Conservation (phyloP, 371 early-diverging fungal genomes). For the Actinomortierella wolfii region DNA sequence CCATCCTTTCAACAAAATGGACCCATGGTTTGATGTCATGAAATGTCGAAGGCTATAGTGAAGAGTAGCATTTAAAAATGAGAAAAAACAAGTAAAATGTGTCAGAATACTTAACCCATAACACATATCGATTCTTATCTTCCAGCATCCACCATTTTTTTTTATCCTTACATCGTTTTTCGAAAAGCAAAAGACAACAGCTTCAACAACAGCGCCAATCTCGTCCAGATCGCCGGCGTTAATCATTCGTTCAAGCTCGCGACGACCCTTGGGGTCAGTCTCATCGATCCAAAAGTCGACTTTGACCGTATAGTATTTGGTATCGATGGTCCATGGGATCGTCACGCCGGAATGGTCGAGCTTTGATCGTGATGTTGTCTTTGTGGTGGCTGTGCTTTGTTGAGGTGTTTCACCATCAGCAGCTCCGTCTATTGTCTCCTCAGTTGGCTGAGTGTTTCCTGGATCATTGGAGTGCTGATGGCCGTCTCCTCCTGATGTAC, state of each 20-base stretch:
- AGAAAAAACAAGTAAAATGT: neutral
- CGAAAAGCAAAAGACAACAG: constrained; percentile 67
- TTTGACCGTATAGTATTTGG: constrained; percentile 75
- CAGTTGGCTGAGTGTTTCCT: too few species aligned
- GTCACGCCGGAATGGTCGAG: constrained; percentile 51
- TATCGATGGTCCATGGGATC: constrained; percentile 69
- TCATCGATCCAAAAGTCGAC: constrained; percentile 75
- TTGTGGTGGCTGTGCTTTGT: constrained; percentile 32
- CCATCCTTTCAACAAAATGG: constrained; percentile 55
- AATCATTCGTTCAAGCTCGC: constrained; percentile 47
- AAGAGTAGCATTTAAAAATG: neutral
- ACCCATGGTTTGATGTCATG: constrained; percentile 59
- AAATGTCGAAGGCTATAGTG: constrained; percentile 55
- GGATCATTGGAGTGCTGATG: neutral
- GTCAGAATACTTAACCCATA: neutral
- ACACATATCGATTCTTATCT: neutral
- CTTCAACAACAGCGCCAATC: constrained; percentile 67
- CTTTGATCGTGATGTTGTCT: constrained; percentile 14
- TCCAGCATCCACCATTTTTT: neutral
- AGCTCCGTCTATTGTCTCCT: too few species aligned
- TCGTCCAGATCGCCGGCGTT: constrained; percentile 54
- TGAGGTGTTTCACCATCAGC: neutral
- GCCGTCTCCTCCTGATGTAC: constrained; percentile 1
- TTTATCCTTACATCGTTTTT: constrained; percentile 49
- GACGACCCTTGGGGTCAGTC: constrained; percentile 36